Evolutionary conservation across 331 rosid genomes (phyloP).

Genomic region (Prunus yedoensis): DNA sequence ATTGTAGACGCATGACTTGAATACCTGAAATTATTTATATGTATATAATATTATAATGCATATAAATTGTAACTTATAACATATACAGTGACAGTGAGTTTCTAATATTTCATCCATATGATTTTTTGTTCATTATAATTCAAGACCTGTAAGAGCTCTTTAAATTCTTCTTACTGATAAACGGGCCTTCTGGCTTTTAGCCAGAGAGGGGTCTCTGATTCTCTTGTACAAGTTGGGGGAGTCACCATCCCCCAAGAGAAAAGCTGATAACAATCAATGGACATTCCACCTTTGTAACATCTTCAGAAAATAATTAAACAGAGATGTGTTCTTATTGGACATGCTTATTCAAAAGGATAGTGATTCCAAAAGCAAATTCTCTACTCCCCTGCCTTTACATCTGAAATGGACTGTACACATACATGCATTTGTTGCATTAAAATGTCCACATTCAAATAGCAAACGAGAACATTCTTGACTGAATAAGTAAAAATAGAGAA

Average conservation of each 20-base stretch:
- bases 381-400: neutral
- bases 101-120: too few relatives aligned
- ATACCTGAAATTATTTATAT: too few relatives aligned
- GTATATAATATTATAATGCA: too few relatives aligned
- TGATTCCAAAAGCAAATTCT: neutral
- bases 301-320: neutral
- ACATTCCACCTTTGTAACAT: neutral
- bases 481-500: too few relatives aligned
- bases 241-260: neutral
- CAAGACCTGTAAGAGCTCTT: neutral
- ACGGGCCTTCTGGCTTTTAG: neutral
- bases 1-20: neutral
- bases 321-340: neutral
- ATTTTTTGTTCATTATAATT: neutral
- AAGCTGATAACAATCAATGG: neutral
- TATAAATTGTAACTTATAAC: neutral
- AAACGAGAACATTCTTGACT: too few relatives aligned
- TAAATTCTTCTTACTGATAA: neutral
- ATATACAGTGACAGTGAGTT: too few relatives aligned
- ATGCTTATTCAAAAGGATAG: neutral
- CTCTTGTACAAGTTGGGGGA: neutral
- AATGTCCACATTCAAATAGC: neutral
- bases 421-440: neutral
- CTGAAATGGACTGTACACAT: neutral
- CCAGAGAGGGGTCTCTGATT: neutral